Base-by-base conservation (phyloP, 108 stramenopile genomes). In the Fistulifera pelliculosa region DNA sequence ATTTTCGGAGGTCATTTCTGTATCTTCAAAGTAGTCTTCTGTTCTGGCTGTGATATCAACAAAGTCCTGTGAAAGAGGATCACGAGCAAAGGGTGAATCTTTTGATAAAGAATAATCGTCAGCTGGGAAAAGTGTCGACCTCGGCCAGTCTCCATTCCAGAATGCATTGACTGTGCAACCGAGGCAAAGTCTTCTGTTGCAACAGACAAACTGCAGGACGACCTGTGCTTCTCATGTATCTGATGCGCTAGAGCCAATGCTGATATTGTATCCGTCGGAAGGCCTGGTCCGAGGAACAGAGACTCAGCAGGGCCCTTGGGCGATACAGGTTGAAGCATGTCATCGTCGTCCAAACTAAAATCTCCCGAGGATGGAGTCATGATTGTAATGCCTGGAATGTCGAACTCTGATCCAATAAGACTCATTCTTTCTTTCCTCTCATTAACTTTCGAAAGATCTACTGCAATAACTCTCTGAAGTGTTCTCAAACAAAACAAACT, bases 211-310 rank as follows among this genome's bases (percentile, higher is more conserved):
- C 24, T 28, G n/a, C 47, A 59, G 8, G 17, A 22, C 4, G 62
- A 27, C 35, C 23, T 38, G 19, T 35, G 54, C 31, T 16, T 43
- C 21, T 44, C 18, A 18, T 48, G 47, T 16, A 66, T 27, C 39
- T 66, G 47, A 22, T 62, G 39, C 25, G 65, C 56, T 27, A 66
- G 39, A 3, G 58, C 65, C 31, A 28, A 31, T 14, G 65, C 65
- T 2, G 65, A 66, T 28, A 66, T 43, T 12, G 31, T 50, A 7
- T 58, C 15, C 26, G 65, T 66, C 14, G 38, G 22, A 6, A 58
- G 17, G 12, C 31, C 57, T n/a, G 49, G 49, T 12, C 27, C 28
- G 21, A 66, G 40, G 31, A 66, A 66, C 40, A 66, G 58, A 21
- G 13, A 13, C 39, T 66, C 65, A 8, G 49, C 57, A 17, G 31